Percentiles rank a stretch among this genome's conserved stretches.
These are phyloP conservation scores for Salvia miltiorrhiza DNA, from an alignment of 257 asterid species.

Conservation along the genomic window DNA sequence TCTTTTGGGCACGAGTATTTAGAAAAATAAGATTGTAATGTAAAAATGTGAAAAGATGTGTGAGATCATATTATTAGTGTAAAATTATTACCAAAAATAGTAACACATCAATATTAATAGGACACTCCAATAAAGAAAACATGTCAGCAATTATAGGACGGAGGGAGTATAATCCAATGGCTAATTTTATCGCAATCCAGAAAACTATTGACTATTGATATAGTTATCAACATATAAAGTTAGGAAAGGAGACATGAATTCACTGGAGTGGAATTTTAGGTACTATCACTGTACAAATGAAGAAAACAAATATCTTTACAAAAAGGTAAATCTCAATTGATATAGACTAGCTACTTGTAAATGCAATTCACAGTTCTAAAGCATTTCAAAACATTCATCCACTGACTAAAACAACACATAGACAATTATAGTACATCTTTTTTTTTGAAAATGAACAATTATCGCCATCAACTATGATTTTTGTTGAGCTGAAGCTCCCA, in stretches of 20 bases:
- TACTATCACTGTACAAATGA: constrained; percentile 19
- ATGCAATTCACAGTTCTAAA: background rate
- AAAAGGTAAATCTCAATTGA: background rate
- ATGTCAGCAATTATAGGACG: no score
- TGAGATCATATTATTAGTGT: no score
- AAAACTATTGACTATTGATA: background rate
- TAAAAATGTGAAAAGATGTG: no score
- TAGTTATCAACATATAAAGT: background rate
- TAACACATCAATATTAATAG: no score
- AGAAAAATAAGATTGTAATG: no score
- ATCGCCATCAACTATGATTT: constrained; percentile 15
- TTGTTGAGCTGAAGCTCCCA: constrained; percentile 8
- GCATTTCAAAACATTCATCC: constrained; percentile 11
- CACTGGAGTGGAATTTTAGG: background rate
- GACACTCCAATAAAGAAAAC: no score
- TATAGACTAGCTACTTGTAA: background rate
- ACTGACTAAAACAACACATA: background rate
- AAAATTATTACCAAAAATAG: no score
- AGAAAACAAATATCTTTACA: background rate
- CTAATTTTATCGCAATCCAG: background rate
- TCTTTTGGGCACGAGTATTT: no score
- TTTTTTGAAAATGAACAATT: background rate
- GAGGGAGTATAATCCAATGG: no score
- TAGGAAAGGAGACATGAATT: background rate
- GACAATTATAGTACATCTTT: background rate